Evolutionary conservation across 192 early-diverging fungal genomes (phyloP).

Genomic region (Backusella westeae): DNA sequence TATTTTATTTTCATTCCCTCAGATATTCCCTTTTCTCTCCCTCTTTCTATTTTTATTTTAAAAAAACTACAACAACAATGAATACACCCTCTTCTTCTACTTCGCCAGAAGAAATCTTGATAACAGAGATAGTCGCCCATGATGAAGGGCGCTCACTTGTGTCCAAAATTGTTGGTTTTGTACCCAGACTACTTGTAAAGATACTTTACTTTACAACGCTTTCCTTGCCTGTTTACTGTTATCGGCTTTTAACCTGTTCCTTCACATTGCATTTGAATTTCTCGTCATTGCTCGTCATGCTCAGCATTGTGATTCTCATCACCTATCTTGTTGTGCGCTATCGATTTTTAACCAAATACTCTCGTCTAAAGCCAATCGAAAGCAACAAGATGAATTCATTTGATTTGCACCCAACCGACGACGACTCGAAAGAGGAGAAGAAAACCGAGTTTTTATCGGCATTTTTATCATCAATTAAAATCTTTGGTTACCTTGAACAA

Average conservation of each 20-base stretch:
- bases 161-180: constrained; percentile 9
- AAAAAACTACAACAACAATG: neutral
- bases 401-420: constrained; percentile 69
- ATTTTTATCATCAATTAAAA: constrained; percentile 86
- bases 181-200: constrained; percentile 36
- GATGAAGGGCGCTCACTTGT: neutral
- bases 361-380: constrained; percentile 59
- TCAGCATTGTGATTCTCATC: constrained; percentile 28
- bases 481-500: constrained; percentile 96
- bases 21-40: neutral
- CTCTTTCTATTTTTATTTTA: neutral
- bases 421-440: constrained; percentile 33
- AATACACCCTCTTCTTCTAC: neutral
- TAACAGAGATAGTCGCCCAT: neutral
- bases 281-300: constrained; percentile 46
- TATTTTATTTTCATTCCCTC: neutral
- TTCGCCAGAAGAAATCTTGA: neutral
- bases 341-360: constrained; percentile 68
- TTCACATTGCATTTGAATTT: constrained; percentile 64
- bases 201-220: constrained; percentile 49
- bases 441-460: constrained; percentile 58
- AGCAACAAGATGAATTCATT: constrained; percentile 48
- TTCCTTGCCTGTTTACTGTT: constrained; percentile 47
- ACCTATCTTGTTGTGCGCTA: constrained; percentile 65
- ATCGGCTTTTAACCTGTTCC: constrained; percentile 56